phyloP scores from a whole-genome alignment of 805 yeast genomes.

The Yamadazyma akitaensis region DNA sequence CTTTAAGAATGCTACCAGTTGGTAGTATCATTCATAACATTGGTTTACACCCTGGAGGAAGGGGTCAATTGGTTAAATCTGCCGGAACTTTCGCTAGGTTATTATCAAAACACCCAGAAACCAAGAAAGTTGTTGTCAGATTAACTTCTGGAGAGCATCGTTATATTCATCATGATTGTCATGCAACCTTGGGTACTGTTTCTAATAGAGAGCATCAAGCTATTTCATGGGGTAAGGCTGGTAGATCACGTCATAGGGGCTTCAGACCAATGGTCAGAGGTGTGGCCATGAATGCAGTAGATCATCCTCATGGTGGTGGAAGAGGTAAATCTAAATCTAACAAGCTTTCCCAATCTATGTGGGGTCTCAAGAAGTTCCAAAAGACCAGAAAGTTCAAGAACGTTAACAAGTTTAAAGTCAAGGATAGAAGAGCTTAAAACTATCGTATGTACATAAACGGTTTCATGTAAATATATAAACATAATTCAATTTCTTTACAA shows the following conservation, averaged over 20 bases:
- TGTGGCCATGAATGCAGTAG: slow-evolving; percentile 95
- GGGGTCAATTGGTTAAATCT: slow-evolving; percentile 87
- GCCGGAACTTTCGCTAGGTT: slow-evolving; percentile 95
- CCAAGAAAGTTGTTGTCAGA: slow-evolving; percentile 70
- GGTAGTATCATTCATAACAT: slow-evolving; percentile 88
- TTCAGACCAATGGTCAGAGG: slow-evolving; percentile 96
- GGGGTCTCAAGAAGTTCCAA: slow-evolving; percentile 95
- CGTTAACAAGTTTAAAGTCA: slow-evolving; percentile 77
- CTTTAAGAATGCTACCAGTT: slow-evolving; percentile 87
- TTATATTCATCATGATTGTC: slow-evolving; percentile 77
- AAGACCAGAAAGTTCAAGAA: slow-evolving; percentile 92
- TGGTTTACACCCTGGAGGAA: slow-evolving; percentile 65
- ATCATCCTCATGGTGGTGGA: slow-evolving; percentile 99
- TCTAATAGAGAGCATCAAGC: slow-evolving; percentile 93
- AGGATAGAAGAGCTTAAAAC: slow-evolving; percentile 56
- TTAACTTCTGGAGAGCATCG: slow-evolving; percentile 93
- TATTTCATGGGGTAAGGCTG: slow-evolving; percentile 91
- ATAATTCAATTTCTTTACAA: neutral
- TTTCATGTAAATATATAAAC: slow-evolving; percentile 11
- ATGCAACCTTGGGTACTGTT: slow-evolving; percentile 91
- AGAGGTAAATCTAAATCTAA: slow-evolving; percentile 98
- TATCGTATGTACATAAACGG: slow-evolving; percentile 7
- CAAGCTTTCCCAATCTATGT: slow-evolving; percentile 89
- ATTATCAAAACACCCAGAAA: slow-evolving; percentile 70
- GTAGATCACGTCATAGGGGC: slow-evolving; percentile 88